Conservation (phyloP, 768 basidiomycete species). For the Suillus clintonianus region DNA sequence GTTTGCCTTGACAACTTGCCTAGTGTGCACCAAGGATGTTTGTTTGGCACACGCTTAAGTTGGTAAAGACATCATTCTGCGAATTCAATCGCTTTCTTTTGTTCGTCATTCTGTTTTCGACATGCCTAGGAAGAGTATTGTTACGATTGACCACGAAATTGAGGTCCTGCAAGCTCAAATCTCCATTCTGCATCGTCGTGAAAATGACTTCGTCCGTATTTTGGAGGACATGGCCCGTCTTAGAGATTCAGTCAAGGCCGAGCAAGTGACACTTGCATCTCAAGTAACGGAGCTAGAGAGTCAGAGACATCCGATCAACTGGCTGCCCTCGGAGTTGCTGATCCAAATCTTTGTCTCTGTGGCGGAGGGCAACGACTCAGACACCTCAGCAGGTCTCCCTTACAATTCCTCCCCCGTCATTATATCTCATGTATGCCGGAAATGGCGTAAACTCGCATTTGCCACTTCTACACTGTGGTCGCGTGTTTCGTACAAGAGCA, state of each 20-base stretch:
- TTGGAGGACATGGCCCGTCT: slow-evolving; percentile 42
- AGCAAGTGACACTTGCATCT: slow-evolving; percentile 34
- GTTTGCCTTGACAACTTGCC: background rate
- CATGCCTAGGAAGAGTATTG: slow-evolving; percentile 29
- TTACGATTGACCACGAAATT: slow-evolving; percentile 38
- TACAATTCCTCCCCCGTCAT: slow-evolving; percentile 38
- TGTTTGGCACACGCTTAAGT: background rate
- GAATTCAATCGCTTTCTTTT: background rate
- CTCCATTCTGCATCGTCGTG: slow-evolving; percentile 35
- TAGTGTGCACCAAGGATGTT: background rate
- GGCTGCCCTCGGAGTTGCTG: slow-evolving; percentile 53
- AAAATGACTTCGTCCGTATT: slow-evolving; percentile 42
- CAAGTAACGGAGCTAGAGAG: slow-evolving; percentile 37
- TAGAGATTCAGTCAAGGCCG: slow-evolving; percentile 35
- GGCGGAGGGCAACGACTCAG: slow-evolving; percentile 25
- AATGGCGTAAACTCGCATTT: slow-evolving; percentile 50
- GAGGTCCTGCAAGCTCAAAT: slow-evolving; percentile 41
- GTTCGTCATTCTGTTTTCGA: background rate
- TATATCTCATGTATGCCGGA: slow-evolving; percentile 50
- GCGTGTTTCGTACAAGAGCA: slow-evolving; percentile 31
- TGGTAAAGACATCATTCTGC: background rate
- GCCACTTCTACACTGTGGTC: slow-evolving; percentile 49
- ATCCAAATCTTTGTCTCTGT: slow-evolving; percentile 42
- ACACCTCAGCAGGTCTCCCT: slow-evolving; percentile 22
- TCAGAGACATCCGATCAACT: slow-evolving; percentile 48